Conservation (phyloP, 257 asterid species). For the Solanum bulbocastanum region DNA sequence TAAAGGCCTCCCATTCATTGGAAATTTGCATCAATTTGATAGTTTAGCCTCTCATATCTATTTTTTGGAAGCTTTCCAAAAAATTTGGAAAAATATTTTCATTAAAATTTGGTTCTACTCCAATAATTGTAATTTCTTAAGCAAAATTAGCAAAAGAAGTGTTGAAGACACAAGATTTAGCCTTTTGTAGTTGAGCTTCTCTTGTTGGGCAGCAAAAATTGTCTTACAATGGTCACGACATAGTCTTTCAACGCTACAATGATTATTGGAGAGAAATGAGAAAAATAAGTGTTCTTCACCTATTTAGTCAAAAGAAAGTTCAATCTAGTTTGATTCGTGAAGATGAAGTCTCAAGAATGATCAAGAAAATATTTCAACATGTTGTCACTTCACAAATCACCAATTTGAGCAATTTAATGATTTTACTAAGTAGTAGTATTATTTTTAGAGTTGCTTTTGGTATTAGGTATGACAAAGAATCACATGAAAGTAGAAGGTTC, state of each 20-base stretch:
- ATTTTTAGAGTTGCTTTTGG: not conserved
- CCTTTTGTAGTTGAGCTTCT: not conserved
- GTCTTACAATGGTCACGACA: not conserved
- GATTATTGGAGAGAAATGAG: not conserved
- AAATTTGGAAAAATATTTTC: not conserved
- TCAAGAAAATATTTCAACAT: not conserved
- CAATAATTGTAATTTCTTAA: not conserved
- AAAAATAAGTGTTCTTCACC: not conserved
- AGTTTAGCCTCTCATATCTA: not conserved
- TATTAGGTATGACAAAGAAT: not conserved
- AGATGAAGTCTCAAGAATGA: not conserved
- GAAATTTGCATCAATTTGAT: not conserved
- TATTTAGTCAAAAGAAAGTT: not conserved
- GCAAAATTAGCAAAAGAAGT: not conserved
- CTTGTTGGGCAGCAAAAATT: not conserved
- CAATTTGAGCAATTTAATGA: not conserved
- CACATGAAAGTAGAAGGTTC: not conserved
- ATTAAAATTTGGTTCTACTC: not conserved
- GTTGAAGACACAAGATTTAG: not conserved
- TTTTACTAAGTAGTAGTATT: not conserved
- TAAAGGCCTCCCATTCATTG: not conserved
- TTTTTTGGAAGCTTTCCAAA: not conserved
- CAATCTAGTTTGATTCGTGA: not conserved
- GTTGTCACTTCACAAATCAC: not conserved
- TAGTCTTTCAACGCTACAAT: not conserved